Conservation (phyloP, 2,329 filamentous ascomycete species). For the Lasiodiplodia citricola region DNA sequence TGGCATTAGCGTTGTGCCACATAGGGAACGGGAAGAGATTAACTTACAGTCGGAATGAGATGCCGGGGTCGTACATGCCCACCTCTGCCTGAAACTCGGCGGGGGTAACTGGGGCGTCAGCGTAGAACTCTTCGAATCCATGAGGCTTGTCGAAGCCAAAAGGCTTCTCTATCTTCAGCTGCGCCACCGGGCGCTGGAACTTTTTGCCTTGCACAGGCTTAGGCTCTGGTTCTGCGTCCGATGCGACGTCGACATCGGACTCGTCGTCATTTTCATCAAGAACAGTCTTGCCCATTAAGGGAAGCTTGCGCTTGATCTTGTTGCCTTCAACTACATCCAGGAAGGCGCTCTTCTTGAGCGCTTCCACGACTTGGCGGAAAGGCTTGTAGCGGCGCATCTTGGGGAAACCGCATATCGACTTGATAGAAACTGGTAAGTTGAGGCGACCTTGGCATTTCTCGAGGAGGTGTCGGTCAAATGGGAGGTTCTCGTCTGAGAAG, state of each 20-base stretch:
- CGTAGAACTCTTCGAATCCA: slow-evolving; percentile 71
- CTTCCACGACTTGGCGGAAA: slow-evolving; percentile 43
- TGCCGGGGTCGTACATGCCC: slow-evolving; percentile 67
- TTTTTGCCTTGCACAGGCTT: slow-evolving; percentile 25
- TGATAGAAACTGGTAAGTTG: slow-evolving; percentile 51
- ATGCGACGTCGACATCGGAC: slow-evolving; percentile 28
- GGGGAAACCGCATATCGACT: slow-evolving; percentile 50
- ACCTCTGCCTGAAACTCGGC: slow-evolving; percentile 70
- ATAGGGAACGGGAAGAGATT: neutral
- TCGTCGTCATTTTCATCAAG: slow-evolving; percentile 33
- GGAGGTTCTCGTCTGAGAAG: slow-evolving; percentile 56
- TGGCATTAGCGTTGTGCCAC: neutral
- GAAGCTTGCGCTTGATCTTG: slow-evolving; percentile 51
- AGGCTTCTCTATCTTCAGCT: slow-evolving; percentile 17
- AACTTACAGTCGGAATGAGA: slow-evolving; percentile 52
- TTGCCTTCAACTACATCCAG: slow-evolving; percentile 49
- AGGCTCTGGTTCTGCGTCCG: neutral
- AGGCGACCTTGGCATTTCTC: slow-evolving; percentile 46
- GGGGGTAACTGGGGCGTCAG: slow-evolving; percentile 78
- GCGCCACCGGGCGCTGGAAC: slow-evolving; percentile 28
- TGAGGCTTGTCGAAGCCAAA: slow-evolving; percentile 38
- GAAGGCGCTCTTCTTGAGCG: slow-evolving; percentile 48
- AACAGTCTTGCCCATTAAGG: slow-evolving; percentile 41
- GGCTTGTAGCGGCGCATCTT: slow-evolving; percentile 55
- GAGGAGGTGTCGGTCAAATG: slow-evolving; percentile 49